Evolutionary conservation across 306 rosid genomes (phyloP), one percentile per base, ranked within the genome.

Genomic region (Carpinus fangiana): DNA sequence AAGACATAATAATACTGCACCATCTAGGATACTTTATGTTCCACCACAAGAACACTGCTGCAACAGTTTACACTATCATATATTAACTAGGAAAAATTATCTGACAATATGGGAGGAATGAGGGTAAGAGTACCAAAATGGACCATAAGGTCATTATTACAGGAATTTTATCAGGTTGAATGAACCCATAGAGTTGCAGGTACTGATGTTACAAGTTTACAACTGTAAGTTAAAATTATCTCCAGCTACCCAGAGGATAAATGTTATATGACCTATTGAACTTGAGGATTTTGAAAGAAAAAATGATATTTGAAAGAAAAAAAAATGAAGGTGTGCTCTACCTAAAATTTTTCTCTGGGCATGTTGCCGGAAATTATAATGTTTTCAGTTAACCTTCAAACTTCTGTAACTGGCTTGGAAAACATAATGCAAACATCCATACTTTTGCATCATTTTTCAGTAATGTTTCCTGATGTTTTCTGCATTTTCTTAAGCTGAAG

Each of bases 391-490:
- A 66, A 66, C 21, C 71, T 36, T 17, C 2, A 17, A 36, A 66
- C 10, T 38, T 66, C 23, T 59, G 65, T 23, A 12, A 66, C 71
- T 66, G 50, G 21, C 21, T 66, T 66, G 71, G 36, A 66, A 43
- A 18, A 18, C 71, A 66, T 18, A 66, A 66, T 66, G 71, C 14
- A 66, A 66, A 16, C 71, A 38, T 41, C 71, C 36, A 8, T 47
- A 53, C 36, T 73, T 72, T 12, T 46, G 21, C 28, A 65, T 52
- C 59, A 72, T 51, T 26, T 7, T 54, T 34, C 47, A 79, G 45
- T 5, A 46, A 47, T 54, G 53, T 79, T 61, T 79, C 31, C 69
- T 11, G 13, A 38, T 55, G 20, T 74, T 28, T 76, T 67, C 45
- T 41, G 45, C 8, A 41, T 41, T 41, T 41, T 41, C 38, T 41